A percentile compares a stretch with the other conserved stretches of the same genome.
These are phyloP conservation scores for Protomyces macrosporus DNA, from an alignment of 1,139 yeast genomes.

Conservation along the genomic window DNA sequence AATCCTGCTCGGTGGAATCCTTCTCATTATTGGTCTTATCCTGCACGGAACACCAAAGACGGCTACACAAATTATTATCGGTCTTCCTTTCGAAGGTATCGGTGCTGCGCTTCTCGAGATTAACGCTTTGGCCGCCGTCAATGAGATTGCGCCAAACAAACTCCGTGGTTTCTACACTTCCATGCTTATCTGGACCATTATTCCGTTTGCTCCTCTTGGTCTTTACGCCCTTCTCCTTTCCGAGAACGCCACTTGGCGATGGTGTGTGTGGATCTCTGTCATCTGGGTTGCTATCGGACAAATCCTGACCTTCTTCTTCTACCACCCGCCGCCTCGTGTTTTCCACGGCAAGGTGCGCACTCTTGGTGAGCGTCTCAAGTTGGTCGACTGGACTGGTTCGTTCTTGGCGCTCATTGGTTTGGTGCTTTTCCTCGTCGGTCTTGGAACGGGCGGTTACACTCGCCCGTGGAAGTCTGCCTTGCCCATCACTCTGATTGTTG, in stretches of 20 bases:
- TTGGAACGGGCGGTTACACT: constrained; percentile 20
- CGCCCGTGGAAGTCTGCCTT: constrained; percentile 15
- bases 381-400: constrained; percentile 10
- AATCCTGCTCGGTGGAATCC: constrained; percentile 47
- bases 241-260: constrained; percentile 19
- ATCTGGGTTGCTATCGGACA: constrained; percentile 21
- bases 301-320: constrained; percentile 24
- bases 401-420: constrained; percentile 8
- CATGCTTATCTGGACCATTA: constrained; percentile 23
- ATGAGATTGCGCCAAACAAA: constrained; percentile 22
- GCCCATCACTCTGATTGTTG: constrained; percentile 3
- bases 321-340: constrained; percentile 19
- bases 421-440: constrained; percentile 22
- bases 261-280: constrained; percentile 19
- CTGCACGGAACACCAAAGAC: constrained; percentile 42
- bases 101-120: constrained; percentile 23
- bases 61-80: constrained; percentile 3
- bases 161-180: constrained; percentile 21
- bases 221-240: constrained; percentile 11
- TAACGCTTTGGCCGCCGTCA: constrained; percentile 22
- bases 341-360: constrained; percentile 8
- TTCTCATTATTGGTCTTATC: constrained; percentile 55
- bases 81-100: constrained; percentile 8
- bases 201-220: constrained; percentile 19
- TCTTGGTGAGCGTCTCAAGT: background rate